Conservation (phyloP, 2,329 filamentous ascomycete genomes). For the Pseudogymnoascus sp. region DNA sequence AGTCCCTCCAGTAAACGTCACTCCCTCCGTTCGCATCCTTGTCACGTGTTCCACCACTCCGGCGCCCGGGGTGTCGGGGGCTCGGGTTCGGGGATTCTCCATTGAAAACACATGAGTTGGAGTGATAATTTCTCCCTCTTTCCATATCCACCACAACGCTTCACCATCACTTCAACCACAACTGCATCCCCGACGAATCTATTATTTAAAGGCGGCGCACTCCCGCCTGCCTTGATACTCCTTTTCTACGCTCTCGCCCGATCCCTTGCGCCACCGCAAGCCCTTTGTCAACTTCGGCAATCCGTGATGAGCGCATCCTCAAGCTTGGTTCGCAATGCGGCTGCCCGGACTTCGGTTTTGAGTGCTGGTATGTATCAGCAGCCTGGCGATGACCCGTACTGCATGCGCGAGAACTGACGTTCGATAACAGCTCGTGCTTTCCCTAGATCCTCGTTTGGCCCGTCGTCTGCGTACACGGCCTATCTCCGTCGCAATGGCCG, state of each 20-base stretch:
- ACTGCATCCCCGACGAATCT: neutral
- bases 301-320: slow-evolving; percentile 28
- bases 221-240: neutral
- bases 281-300: slow-evolving; percentile 10
- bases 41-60: neutral
- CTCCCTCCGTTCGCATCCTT: neutral
- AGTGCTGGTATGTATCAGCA: slow-evolving; percentile 20
- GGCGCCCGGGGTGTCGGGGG: neutral
- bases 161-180: neutral
- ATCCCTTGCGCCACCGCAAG: neutral
- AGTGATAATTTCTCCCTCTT: neutral
- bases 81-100: neutral
- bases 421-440: slow-evolving; percentile 21
- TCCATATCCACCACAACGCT: neutral
- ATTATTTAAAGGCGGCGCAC: neutral
- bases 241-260: neutral
- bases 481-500: slow-evolving; percentile 27
- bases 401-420: neutral
- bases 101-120: neutral
- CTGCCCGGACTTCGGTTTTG: slow-evolving; percentile 24
- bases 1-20: neutral
- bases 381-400: slow-evolving; percentile 7
- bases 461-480: slow-evolving; percentile 25
- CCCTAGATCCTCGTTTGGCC: slow-evolving; percentile 20
- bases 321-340: slow-evolving; percentile 28